phyloP scores from a whole-genome alignment of 2,329 filamentous ascomycete species.

The Elsinoe arachidis region DNA sequence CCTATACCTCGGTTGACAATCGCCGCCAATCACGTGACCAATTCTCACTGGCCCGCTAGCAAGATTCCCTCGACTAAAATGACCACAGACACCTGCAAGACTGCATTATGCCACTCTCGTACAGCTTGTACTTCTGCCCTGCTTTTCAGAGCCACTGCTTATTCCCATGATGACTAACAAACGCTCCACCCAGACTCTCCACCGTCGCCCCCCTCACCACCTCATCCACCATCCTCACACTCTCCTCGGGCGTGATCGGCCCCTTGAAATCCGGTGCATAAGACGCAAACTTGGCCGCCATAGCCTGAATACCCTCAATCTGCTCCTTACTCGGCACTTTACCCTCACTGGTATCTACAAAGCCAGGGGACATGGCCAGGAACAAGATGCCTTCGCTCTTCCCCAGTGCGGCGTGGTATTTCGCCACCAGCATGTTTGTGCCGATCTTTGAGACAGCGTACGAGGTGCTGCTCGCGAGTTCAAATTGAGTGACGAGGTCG shows the following conservation, averaged over 20 bases:
- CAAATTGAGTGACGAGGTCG: constrained; percentile 19
- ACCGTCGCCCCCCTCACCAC: constrained; percentile 35
- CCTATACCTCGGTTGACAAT: too few species aligned
- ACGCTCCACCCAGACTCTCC: constrained; percentile 41
- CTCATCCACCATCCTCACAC: constrained; percentile 19
- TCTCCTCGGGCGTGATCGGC: constrained; percentile 21
- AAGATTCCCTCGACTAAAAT: too few species aligned
- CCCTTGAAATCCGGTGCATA: constrained; percentile 26
- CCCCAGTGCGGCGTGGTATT: constrained; percentile 22
- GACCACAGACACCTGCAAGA: too few species aligned
- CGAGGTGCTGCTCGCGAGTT: constrained; percentile 17
- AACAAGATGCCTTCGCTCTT: constrained; percentile 23
- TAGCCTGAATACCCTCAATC: constrained; percentile 20
- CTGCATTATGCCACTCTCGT: too few species aligned
- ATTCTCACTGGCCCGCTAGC: too few species aligned
- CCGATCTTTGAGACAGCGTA: constrained; percentile 25
- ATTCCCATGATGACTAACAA: constrained; percentile 47
- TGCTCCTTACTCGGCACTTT: constrained; percentile 20
- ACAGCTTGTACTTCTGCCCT: too few species aligned
- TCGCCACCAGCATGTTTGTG: constrained; percentile 21
- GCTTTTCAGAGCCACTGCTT: constrained; percentile 25
- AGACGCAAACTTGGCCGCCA: constrained; percentile 29
- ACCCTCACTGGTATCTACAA: constrained; percentile 22
- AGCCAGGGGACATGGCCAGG: constrained; percentile 22
- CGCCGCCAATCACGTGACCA: too few species aligned